These are phyloP conservation scores for Ustilago bromivora DNA, from an alignment of 1,284 basidiomycete genomes.

Conservation along the genomic window DNA sequence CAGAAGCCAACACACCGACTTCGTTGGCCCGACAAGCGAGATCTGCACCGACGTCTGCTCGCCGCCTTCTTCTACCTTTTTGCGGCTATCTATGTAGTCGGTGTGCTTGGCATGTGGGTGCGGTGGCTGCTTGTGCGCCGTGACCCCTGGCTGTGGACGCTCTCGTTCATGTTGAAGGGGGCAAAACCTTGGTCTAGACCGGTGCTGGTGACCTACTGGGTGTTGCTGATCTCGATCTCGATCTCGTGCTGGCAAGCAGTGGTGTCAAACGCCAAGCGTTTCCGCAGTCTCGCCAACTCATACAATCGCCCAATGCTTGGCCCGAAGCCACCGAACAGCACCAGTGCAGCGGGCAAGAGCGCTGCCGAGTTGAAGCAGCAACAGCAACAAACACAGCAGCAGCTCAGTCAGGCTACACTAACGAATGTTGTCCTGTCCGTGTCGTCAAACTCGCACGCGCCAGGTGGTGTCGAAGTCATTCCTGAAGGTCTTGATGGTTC, in stretches of 20 bases:
- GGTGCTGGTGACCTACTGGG: constrained; percentile 87
- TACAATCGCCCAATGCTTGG: constrained; percentile 38
- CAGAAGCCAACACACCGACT: constrained; percentile 89
- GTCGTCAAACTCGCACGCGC: constrained; percentile 34
- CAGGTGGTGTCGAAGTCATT: constrained; percentile 30
- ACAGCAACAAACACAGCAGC: constrained; percentile 34
- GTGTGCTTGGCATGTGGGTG: constrained; percentile 91
- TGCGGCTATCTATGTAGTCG: constrained; percentile 80
- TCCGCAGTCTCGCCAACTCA: constrained; percentile 41
- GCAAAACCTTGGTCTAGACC: constrained; percentile 84
- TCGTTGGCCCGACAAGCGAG: constrained; percentile 87
- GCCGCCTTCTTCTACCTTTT: constrained; percentile 88
- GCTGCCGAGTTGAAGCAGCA: constrained; percentile 33
- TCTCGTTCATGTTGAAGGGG: constrained; percentile 77
- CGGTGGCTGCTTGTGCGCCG: constrained; percentile 86
- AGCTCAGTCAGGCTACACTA: constrained; percentile 16
- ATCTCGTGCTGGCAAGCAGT: constrained; percentile 86
- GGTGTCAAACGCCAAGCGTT: constrained; percentile 54
- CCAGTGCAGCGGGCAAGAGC: constrained; percentile 20
- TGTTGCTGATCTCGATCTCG: constrained; percentile 80
- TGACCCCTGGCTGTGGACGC: constrained; percentile 89
- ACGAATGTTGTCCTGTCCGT: constrained; percentile 19
- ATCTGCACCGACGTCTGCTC: constrained; percentile 83
- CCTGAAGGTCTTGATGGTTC: constrained; percentile 14
- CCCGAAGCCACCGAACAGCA: constrained; percentile 13